A percentile compares a stretch with the other conserved stretches of the same genome.
Evolutionary conservation across 2,329 filamentous ascomycete genomes (phyloP).

Genomic region (Ceratocystis lukuohia): DNA sequence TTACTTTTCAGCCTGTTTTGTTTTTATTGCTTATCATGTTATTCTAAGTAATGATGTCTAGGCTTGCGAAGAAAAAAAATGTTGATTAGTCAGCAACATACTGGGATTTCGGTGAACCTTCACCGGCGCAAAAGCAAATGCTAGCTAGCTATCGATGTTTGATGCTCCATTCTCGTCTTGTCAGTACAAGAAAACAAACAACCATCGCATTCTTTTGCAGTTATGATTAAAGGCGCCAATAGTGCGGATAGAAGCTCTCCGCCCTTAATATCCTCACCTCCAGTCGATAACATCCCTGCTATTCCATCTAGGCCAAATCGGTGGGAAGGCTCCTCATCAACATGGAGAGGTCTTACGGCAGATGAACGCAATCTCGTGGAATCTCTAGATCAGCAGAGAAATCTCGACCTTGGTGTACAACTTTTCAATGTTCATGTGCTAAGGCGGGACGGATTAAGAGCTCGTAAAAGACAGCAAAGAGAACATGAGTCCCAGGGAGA

Average conservation of each 20-base stretch:
- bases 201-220: background rate
- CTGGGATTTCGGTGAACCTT: constrained; percentile 11
- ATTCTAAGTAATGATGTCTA: background rate
- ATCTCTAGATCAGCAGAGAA: constrained; percentile 49
- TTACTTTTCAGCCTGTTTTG: background rate
- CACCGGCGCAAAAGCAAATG: constrained; percentile 12
- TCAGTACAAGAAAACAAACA: background rate
- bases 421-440: constrained; percentile 66
- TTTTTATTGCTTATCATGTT: background rate
- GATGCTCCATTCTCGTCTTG: background rate
- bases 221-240: background rate
- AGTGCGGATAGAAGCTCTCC: background rate
- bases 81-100: constrained; percentile 13
- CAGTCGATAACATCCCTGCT: background rate
- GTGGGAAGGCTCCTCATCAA: constrained; percentile 52
- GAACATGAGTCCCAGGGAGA: constrained; percentile 23
- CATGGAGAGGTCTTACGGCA: constrained; percentile 52
- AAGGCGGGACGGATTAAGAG: constrained; percentile 29
- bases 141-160: background rate
- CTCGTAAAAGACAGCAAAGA: constrained; percentile 15
- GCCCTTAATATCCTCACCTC: background rate
- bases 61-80: background rate
- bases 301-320: constrained; percentile 46
- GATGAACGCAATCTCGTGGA: constrained; percentile 49
- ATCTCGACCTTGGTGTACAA: constrained; percentile 58